Evolutionary conservation across 2,329 filamentous ascomycete genomes (phyloP), one percentile per base, ranked within the genome.

Genomic region (Phaeosphaeria sp.): DNA sequence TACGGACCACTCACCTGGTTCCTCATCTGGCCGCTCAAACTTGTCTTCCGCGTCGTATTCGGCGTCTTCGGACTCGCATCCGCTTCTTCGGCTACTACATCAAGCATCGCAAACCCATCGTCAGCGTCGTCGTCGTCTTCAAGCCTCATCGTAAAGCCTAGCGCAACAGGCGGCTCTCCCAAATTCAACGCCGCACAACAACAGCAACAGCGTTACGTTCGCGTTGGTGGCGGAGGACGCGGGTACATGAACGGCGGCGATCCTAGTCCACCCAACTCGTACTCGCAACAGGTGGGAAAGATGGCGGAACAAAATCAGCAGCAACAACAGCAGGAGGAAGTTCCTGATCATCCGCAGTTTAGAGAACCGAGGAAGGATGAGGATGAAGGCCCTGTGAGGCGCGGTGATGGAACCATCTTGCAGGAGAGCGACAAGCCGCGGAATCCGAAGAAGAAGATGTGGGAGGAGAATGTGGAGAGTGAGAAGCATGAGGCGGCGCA

Each of bases 1-100:
- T 99, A 96, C 80, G 94, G 95, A 0, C 95, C 95, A 1, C 78
- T 92, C 56, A 96, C 91, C 89, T 95, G 92, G 91, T 82, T 98
- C 21, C 78, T 97, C 22, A 94, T 91, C 86, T 81, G 95, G 56
- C 94, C 94, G 1, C 67, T 94, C n/a, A 88, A 88, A 68, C 75
- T 91, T 20, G 62, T 89, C 11, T 89, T 89, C 69, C 87, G 85
- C 25, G 75, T 86, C 52, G 75, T 85, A 15, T 81, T 88, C 57
- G 82, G 83, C 17, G 79, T 88, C 2, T 77, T 90, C 82, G 30
- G 82, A 79, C 77, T 88, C 15, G 81, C 85, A 11, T 54, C 72
- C 10, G 62, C 67, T 15, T 68, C 68, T 18, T 60, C 65, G 20
- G 63, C 67, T 17, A 60, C 51, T 25, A 65, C 63, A 7, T 72